Evolutionary conservation across 2,329 filamentous ascomycete genomes (phyloP).

Genomic region (Aspergillus fructus): DNA sequence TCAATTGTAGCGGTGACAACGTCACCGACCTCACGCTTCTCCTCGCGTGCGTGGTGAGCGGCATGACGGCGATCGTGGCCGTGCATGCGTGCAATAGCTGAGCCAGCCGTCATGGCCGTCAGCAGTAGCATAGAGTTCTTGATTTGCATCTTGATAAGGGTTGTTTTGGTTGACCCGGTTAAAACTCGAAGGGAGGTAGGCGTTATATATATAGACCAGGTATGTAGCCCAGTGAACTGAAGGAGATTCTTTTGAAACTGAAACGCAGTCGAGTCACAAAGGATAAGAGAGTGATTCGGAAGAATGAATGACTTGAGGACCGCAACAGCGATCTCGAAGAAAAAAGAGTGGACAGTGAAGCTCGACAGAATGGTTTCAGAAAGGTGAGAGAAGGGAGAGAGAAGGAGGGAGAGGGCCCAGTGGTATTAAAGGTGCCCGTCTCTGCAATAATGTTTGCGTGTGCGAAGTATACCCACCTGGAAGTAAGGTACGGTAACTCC

Average conservation of each 20-base stretch:
- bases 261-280: constrained; percentile 11
- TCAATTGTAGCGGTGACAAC: constrained; percentile 34
- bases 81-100: constrained; percentile 36
- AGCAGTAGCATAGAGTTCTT: constrained; percentile 38
- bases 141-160: constrained; percentile 34
- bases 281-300: constrained; percentile 10
- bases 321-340: constrained; percentile 14
- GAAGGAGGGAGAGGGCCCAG: constrained; percentile 2
- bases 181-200: background rate
- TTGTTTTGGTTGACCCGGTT: background rate
- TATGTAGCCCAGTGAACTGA: constrained; percentile 2
- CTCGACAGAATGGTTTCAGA: background rate
- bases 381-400: constrained; percentile 3
- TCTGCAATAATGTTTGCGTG: background rate
- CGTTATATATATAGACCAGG: background rate
- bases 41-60: constrained; percentile 28
- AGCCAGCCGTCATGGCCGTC: constrained; percentile 38
- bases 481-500: constrained; percentile 9
- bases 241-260: constrained; percentile 7
- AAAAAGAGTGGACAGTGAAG: constrained; percentile 17
- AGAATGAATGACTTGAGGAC: constrained; percentile 17
- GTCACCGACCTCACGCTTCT: constrained; percentile 35
- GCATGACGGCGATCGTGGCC: constrained; percentile 40
- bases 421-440: constrained; percentile 5
- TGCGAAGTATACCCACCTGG: background rate